Conservation (phyloP, 176 grass and related monocot species). For the Rhipidocladum racemiflorum region DNA sequence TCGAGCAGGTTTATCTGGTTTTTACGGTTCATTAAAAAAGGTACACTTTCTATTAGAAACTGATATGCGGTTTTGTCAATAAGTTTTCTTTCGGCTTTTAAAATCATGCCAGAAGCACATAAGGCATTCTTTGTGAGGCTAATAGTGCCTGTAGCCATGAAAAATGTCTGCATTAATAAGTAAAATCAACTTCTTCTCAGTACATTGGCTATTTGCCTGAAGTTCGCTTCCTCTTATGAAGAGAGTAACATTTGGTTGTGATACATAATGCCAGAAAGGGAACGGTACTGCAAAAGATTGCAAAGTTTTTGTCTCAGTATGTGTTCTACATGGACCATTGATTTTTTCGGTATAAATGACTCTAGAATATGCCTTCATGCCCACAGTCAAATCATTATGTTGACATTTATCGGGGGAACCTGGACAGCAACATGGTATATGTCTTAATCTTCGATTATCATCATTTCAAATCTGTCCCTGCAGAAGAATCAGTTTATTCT, state of each 20-base stretch:
- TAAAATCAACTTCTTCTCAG: not conserved
- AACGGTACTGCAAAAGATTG: not conserved
- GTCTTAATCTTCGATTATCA: conserved; percentile 28
- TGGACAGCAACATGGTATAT: conserved; percentile 12
- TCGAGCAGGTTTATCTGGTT: not conserved
- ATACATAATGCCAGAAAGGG: not conserved
- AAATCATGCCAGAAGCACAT: not conserved
- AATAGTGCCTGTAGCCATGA: not conserved
- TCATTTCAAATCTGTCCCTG: not conserved
- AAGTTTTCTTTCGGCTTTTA: not conserved
- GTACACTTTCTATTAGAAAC: not conserved
- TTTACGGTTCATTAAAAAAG: conserved; percentile 2
- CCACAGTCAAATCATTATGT: not conserved
- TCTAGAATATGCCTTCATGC: not conserved
- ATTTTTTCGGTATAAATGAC: conserved; percentile 23
- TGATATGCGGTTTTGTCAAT: not conserved
- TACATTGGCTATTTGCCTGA: conserved; percentile 4
- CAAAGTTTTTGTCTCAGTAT: not conserved
- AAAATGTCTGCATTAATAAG: not conserved
- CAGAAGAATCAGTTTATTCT: not conserved
- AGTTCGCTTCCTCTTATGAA: too few species aligned
- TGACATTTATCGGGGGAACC: not conserved
- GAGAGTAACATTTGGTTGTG: not conserved
- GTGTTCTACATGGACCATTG: not conserved
- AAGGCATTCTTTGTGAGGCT: not conserved